phyloP scores from a whole-genome alignment of 192 early-diverging fungal genomes.

The Mortierella alpina region DNA sequence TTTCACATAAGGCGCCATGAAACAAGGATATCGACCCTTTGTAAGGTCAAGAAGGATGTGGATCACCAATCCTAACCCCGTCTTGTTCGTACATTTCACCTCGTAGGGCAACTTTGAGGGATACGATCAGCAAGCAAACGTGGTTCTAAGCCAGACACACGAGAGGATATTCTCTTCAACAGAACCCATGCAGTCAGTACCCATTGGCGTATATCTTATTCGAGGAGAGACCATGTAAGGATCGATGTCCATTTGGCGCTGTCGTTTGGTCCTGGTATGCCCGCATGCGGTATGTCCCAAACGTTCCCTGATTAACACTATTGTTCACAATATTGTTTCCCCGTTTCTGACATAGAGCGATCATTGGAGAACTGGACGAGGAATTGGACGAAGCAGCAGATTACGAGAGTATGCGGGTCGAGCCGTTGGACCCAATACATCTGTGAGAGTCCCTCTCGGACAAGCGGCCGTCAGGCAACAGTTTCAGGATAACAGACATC shows the following conservation, averaged over 20 bases:
- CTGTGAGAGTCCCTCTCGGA: slow-evolving; percentile 9
- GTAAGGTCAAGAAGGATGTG: neutral
- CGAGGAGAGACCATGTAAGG: slow-evolving; percentile 44
- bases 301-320: neutral
- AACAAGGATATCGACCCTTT: neutral
- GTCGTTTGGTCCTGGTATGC: neutral
- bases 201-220: slow-evolving; percentile 51
- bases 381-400: slow-evolving; percentile 43
- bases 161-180: slow-evolving; percentile 48
- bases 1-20: neutral
- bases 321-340: neutral
- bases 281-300: neutral
- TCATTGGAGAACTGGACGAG: slow-evolving; percentile 44
- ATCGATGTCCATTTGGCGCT: neutral
- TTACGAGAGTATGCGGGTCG: slow-evolving; percentile 40
- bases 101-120: slow-evolving; percentile 34
- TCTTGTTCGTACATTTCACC: neutral
- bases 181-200: slow-evolving; percentile 36
- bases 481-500: too few species aligned
- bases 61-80: neutral
- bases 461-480: too few species aligned
- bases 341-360: slow-evolving; percentile 15
- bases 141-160: slow-evolving; percentile 42
- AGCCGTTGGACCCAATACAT: slow-evolving; percentile 35
- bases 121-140: slow-evolving; percentile 48